Conservation (phyloP, 345 rosid species). For the Aurinia saxatilis region DNA sequence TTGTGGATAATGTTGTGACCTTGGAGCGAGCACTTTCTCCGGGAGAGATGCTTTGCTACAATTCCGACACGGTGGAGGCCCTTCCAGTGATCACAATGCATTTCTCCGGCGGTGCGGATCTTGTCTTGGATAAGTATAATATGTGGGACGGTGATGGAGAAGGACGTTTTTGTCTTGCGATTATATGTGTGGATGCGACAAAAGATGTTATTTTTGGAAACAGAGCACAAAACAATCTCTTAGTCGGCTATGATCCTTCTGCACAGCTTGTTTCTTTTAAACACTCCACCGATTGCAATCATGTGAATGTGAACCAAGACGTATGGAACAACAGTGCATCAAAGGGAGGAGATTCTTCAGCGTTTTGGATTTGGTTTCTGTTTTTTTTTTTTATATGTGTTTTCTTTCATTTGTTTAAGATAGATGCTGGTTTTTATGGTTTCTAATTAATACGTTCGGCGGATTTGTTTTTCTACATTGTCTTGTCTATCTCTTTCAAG, state of each 20-base stretch:
- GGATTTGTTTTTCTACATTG: too few species aligned
- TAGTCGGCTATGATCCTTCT: slow-evolving; percentile 18
- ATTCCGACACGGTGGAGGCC: not conserved
- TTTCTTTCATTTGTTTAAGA: too few species aligned
- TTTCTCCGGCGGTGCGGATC: not conserved
- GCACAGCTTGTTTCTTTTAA: slow-evolving; percentile 5
- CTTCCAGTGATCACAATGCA: slow-evolving; percentile 6
- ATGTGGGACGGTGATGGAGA: not conserved
- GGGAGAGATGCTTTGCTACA: not conserved
- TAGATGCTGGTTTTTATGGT: too few species aligned
- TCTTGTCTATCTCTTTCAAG: too few species aligned
- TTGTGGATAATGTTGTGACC: not conserved
- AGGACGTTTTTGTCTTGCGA: not conserved
- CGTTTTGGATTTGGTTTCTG: too few species aligned
- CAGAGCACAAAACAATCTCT: slow-evolving; percentile 7
- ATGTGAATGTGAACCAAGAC: too few species aligned
- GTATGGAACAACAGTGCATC: too few species aligned
- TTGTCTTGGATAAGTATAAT: not conserved
- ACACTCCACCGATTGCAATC: slow-evolving; percentile 9
- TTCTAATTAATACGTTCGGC: too few species aligned
- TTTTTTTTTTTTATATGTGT: too few species aligned
- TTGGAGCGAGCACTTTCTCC: not conserved
- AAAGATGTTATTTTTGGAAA: not conserved
- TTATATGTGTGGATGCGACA: not conserved
- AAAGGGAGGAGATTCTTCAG: too few species aligned